Percentiles rank a stretch among this genome's conserved stretches.
These are phyloP conservation scores for Pholiota adiposa DNA, from an alignment of 1,284 basidiomycete species.

Conservation along the genomic window DNA sequence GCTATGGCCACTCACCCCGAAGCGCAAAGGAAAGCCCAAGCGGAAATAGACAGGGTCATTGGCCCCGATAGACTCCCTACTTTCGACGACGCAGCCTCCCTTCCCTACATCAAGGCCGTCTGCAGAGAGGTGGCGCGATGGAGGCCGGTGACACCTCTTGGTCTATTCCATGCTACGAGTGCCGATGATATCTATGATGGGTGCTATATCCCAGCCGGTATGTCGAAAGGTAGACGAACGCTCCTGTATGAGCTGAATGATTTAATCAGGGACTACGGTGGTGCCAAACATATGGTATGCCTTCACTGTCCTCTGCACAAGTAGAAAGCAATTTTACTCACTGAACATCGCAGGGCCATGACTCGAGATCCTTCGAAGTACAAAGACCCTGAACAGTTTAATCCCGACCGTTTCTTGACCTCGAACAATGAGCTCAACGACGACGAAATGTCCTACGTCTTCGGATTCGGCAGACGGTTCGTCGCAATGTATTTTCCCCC, in stretches of 20 bases:
- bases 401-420: conserved; percentile 32
- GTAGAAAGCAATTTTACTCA: neutral
- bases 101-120: conserved; percentile 31
- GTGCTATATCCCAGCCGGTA: conserved; percentile 37
- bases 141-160: conserved; percentile 50
- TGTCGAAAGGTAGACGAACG: neutral
- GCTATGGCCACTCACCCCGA: conserved; percentile 35
- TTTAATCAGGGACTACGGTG: conserved; percentile 30
- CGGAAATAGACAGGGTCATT: conserved; percentile 33
- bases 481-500: neutral
- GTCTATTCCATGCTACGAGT: conserved; percentile 37
- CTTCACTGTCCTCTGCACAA: neutral
- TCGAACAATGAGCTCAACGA: conserved; percentile 16
- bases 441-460: conserved; percentile 11
- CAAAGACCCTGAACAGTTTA: conserved; percentile 31
- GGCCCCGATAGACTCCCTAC: conserved; percentile 31
- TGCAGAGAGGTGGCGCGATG: conserved; percentile 33
- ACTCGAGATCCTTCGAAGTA: conserved; percentile 32
- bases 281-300: conserved; percentile 34
- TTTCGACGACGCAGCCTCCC: conserved; percentile 28
- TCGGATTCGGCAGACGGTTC: conserved; percentile 29
- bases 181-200: conserved; percentile 37
- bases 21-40: conserved; percentile 33
- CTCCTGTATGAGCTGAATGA: neutral
- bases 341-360: conserved; percentile 30